Base-by-base conservation (phyloP, 169 alveolate species). In the Babesia microti region DNA sequence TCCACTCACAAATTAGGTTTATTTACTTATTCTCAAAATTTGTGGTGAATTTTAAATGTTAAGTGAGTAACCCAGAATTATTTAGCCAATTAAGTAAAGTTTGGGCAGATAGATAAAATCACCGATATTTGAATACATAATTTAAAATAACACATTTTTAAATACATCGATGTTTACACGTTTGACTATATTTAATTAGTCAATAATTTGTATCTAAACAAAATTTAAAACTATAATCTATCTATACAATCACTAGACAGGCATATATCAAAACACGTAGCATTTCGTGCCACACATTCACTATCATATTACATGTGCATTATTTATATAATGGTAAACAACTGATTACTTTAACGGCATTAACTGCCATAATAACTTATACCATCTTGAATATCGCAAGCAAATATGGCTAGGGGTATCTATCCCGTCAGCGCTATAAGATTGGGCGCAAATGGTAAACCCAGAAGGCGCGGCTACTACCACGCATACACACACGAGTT, bases 401-500 rank as follows among this genome's bases (percentile, higher is more conserved):
- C 60, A 39, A 45, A 59, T 6, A 59, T 48, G 27, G 49, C 47
- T 24, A 59, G 68, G 15, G 55, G 68, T 22, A 26, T 76, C 26
- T 76, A 63, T 46, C 76, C 85, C 7, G 80, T 68, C 3, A 76
- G 85, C 36, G 85, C 82, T 21, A 45, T 65, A 44, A 53, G 54
- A 29, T 23, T 68, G 58, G 70, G 71, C 18, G 51, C 65, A 55
- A 39, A 56, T 46, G 85, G 79, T 15, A 27, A 79, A 26, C 50
- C 61, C 27, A 56, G 78, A 22, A 63, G 51, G 48, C 63, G 79
- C 23, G 85, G 85, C 17, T 52, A 69, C 26, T 76, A 76, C 46
- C 85, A 76, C 42, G 74, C 68, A 51, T 65, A 76, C 28, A 68
- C 82, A 24, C 68, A 65, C 50, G 85, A 76, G 56, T 36, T 76